Evolutionary conservation across 805 yeast genomes (phyloP).

Genomic region (Wickerhamiella hasegawae): DNA sequence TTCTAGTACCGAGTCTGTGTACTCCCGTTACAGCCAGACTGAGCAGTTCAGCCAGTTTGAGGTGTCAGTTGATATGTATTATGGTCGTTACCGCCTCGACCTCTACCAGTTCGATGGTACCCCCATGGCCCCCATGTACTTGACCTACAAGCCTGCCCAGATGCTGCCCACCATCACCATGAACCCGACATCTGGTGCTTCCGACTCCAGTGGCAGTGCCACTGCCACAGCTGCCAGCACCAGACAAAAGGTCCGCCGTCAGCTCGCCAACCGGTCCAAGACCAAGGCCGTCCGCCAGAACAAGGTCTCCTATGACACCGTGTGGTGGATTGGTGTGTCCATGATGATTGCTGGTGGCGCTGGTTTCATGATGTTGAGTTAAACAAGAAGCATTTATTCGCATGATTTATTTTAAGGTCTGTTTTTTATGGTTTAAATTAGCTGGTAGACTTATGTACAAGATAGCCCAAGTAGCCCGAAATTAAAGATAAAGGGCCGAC

Average conservation of each 20-base stretch:
- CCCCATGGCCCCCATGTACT: slow-evolving; percentile 69
- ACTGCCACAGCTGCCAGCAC: slow-evolving; percentile 7
- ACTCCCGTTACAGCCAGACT: slow-evolving; percentile 56
- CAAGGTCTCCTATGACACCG: slow-evolving; percentile 12
- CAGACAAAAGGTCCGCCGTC: slow-evolving; percentile 39
- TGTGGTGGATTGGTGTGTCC: slow-evolving; percentile 27
- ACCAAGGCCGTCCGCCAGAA: slow-evolving; percentile 40
- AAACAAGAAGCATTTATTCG: no score
- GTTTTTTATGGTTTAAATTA: no score
- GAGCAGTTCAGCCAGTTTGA: slow-evolving; percentile 42
- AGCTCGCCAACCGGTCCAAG: slow-evolving; percentile 63
- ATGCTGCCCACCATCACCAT: slow-evolving; percentile 89
- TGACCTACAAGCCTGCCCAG: slow-evolving; percentile 86
- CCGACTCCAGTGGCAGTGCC: slow-evolving; percentile 3
- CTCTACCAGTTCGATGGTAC: slow-evolving; percentile 60
- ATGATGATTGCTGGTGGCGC: slow-evolving; percentile 24
- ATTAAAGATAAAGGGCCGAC: no score
- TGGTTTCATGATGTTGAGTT: slow-evolving; percentile 17
- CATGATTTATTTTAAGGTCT: no score
- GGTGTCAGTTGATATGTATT: slow-evolving; percentile 56
- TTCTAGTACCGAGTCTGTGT: slow-evolving; percentile 28
- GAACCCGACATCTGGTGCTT: slow-evolving; percentile 53
- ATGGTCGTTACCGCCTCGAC: slow-evolving; percentile 66
- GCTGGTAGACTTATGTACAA: no score
- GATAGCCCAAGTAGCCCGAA: no score